A percentile compares a stretch with the other conserved stretches of the same genome.
Evolutionary conservation across 2,329 filamentous ascomycete species (phyloP).

Genomic region (Trichoderma gracile): DNA sequence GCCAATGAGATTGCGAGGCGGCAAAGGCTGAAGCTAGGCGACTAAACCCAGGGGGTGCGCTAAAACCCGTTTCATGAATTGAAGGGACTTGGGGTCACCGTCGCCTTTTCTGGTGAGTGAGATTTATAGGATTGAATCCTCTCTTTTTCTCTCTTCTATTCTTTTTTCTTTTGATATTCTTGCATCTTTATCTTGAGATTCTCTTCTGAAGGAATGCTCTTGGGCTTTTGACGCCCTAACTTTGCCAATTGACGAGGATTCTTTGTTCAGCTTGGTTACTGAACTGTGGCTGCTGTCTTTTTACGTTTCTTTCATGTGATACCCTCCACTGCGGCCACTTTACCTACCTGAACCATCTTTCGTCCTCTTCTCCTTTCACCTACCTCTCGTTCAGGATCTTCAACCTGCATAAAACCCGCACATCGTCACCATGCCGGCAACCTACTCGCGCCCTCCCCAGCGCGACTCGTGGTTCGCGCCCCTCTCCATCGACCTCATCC

Average conservation of each 20-base stretch:
- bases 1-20: conserved; percentile 7
- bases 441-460: conserved; percentile 48
- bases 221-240: too few relatives aligned
- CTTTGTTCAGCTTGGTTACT: background rate
- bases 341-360: conserved; percentile 6
- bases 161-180: background rate
- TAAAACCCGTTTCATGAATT: conserved; percentile 15
- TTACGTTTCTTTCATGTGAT: conserved; percentile 11
- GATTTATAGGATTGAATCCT: background rate
- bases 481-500: conserved; percentile 71
- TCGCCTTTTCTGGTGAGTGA: background rate
- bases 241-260: too few relatives aligned
- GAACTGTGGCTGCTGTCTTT: background rate
- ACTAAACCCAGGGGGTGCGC: background rate
- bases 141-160: background rate
- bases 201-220: too few relatives aligned
- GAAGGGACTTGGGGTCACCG: background rate
- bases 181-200: too few relatives aligned
- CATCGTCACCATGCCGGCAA: conserved; percentile 7
- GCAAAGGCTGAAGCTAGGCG: background rate
- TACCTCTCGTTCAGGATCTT: background rate
- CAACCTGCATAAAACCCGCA: background rate
- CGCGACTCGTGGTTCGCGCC: conserved; percentile 64
- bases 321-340: conserved; percentile 12
- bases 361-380: background rate